Evolutionary conservation across 768 basidiomycete species (phyloP), one percentile per base, ranked within the genome.

Genomic region (Hortiboletus flavorubellus): DNA sequence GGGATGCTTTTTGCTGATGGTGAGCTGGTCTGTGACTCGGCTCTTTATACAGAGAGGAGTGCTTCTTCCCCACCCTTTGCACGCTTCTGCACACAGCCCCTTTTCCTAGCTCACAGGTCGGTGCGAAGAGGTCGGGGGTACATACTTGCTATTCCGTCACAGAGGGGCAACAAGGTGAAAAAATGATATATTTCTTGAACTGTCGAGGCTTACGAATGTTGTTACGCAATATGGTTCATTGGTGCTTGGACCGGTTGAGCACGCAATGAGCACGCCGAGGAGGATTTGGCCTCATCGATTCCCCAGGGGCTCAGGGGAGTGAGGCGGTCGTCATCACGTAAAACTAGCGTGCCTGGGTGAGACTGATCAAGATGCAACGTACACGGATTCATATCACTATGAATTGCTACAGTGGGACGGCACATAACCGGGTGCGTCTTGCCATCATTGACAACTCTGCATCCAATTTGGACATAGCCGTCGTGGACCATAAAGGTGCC

Each of bases 41-140:
- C 41, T n/a, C 55, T 56, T 60, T 64, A 64, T 64, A 60, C 41
- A 4, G 30, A 18, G 10, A 33, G 31, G 12, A 26, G 10, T 7
- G 5, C 33, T 6, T 31, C 18, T 33, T 16, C 26, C 18, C 7
- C 26, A 26, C 5, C 15, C 7, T 2, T 6, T 16, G 1, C 21
- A 31, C 14, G 15, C 26, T 15, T 5, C 12, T n/a, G 18, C n/a
- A 39, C 34, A 43, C 35, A 16, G 46, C 7, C 21, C 26, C 0
- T 23, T 21, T 7, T 9, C 16, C 29, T 11, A 18, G 35, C 8
- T 42, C 7, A 1, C 1, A 16, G 16, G 15, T 11, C 10, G 1
- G 29, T 38, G 40, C 9, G 48, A 21, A 18, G 44, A 41, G 26
- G 44, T 34, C 11, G 35, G 33, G 23, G 2, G 16, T 21, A 26